Evolutionary conservation across 2,329 filamentous ascomycete genomes (phyloP).

Genomic region (Fusarium sp.): DNA sequence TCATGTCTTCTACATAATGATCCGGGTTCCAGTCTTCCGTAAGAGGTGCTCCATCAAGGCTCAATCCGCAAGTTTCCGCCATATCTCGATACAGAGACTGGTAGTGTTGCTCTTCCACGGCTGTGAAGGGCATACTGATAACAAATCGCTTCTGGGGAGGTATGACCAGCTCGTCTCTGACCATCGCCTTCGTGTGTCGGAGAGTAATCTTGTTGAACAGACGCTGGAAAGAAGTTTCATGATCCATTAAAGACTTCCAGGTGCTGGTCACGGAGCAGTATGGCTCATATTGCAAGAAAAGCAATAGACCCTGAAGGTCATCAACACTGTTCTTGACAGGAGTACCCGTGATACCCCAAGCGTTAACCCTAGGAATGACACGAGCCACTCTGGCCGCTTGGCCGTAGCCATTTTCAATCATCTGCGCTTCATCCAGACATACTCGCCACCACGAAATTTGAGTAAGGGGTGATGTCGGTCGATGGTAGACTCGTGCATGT

Average conservation of each 20-base stretch:
- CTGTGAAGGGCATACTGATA: slow-evolving; percentile 89
- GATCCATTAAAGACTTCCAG: slow-evolving; percentile 75
- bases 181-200: slow-evolving; percentile 85
- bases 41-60: slow-evolving; percentile 71
- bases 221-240: slow-evolving; percentile 72
- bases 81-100: slow-evolving; percentile 80
- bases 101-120: slow-evolving; percentile 93
- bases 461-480: slow-evolving; percentile 79
- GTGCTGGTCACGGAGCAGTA: slow-evolving; percentile 73
- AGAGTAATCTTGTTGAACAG: slow-evolving; percentile 81
- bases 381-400: slow-evolving; percentile 85
- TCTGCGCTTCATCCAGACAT: slow-evolving; percentile 83
- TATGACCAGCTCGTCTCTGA: slow-evolving; percentile 81
- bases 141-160: slow-evolving; percentile 88
- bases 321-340: slow-evolving; percentile 82
- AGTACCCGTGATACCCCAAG: slow-evolving; percentile 92
- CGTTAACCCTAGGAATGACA: slow-evolving; percentile 83
- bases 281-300: slow-evolving; percentile 84
- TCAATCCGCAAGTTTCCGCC: slow-evolving; percentile 75
- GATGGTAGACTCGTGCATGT: slow-evolving; percentile 73
- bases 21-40: slow-evolving; percentile 73
- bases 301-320: slow-evolving; percentile 83
- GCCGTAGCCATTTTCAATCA: slow-evolving; percentile 90
- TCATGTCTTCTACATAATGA: slow-evolving; percentile 77
- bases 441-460: slow-evolving; percentile 91